Conservation (phyloP, 495 filamentous ascomycete species). For the Penicillium goetzii region DNA sequence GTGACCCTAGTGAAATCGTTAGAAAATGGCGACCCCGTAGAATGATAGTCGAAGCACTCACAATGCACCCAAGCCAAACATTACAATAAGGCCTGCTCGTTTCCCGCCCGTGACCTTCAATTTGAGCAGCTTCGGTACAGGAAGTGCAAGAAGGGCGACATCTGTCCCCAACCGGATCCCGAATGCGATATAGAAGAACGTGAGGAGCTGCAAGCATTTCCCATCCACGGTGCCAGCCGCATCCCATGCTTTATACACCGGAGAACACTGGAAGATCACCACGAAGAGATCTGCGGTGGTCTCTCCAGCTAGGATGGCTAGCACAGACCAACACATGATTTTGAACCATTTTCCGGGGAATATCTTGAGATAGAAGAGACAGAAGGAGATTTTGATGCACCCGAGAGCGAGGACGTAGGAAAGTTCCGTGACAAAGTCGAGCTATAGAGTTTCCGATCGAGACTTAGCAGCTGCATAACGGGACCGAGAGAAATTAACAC, state of each 20-base stretch:
- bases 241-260: constrained; percentile 19
- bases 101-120: constrained; percentile 30
- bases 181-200: constrained; percentile 21
- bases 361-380: constrained; percentile 15
- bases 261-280: constrained; percentile 20
- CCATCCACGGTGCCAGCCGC: constrained; percentile 9
- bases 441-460: constrained; percentile 2
- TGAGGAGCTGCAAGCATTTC: constrained; percentile 14
- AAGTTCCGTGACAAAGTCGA: constrained; percentile 19
- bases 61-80: constrained; percentile 40
- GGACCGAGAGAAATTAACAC: background rate
- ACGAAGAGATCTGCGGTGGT: constrained; percentile 14
- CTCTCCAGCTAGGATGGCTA: constrained; percentile 11
- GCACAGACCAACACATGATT: constrained; percentile 15
- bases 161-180: constrained; percentile 32
- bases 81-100: constrained; percentile 26
- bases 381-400: constrained; percentile 20
- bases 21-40: background rate
- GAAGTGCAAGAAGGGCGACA: constrained; percentile 31
- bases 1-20: constrained; percentile 1
- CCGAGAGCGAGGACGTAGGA: constrained; percentile 16
- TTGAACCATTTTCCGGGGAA: constrained; percentile 10
- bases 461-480: background rate
- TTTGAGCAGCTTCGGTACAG: constrained; percentile 32
- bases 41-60: constrained; percentile 17